Evolutionary conservation across 129 eudicot genomes (phyloP), one percentile per base, ranked within the genome.

Genomic region (Logfia minima): DNA sequence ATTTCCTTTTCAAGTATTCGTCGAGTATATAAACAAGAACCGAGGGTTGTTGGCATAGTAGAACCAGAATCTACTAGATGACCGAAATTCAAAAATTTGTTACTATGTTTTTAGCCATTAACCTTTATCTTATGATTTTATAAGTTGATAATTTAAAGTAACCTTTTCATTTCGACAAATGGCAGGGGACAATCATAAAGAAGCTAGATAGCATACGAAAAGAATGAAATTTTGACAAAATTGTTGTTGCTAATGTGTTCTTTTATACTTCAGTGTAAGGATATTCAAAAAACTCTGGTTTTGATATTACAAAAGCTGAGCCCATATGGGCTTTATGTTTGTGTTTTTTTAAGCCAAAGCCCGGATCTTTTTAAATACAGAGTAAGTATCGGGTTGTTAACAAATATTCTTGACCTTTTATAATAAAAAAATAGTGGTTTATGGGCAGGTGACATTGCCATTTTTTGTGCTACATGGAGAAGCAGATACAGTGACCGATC

Each of bases 401-500:
- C 6, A 52, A 2, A 0, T 4, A 13, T 23, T 37, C 9, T 43
- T 8, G 22, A 32, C 1, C 16, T 8, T 8, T 41, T 1, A 31
- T 35, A 35, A 7, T 55, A 1, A 56, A 53, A 66, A 1, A 8
- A 10, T 61, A 55, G 48, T 62, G 69, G 55, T 35, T 66, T 19
- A 24, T 77, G 45, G 72, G 56, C 89, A 94, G 98, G 92, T 94
- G 58, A 89, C 93, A 8, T 64, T 94, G 34, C 97, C 97, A 28
- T 94, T 94, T 78, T 87, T 94, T 10, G 96, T 94, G 73, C 80
- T 94, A 84, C 98, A 94, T 14, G 98, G 98, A 23, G 98, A 91
- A 76, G 96, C 96, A 2, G 98, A 94, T 56, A 91, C 70, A 21
- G 97, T 94, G 74, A 94, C 98, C 0, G 98, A 94, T 70, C 98